A percentile compares a stretch with the other conserved stretches of the same genome.
Evolutionary conservation across 352 stramenopile genomes (phyloP).

Genomic region (Pythium rhizo-oryzae): DNA sequence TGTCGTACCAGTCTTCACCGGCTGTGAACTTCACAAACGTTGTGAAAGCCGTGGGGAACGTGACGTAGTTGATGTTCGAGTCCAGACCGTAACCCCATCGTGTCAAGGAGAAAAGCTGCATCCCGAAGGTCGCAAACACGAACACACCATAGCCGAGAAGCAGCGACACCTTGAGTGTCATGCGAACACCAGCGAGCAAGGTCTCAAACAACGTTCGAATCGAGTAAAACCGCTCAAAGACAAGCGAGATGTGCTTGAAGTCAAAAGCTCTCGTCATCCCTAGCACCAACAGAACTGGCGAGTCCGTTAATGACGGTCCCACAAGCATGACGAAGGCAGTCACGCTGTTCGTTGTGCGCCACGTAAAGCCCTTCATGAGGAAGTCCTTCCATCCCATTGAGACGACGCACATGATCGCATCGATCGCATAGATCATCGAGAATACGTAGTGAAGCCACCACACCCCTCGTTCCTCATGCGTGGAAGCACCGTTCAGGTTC

Average conservation of each 20-base stretch:
- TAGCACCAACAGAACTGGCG: conserved; percentile 68
- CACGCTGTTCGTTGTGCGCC: conserved; percentile 71
- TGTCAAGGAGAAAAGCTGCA: conserved; percentile 83
- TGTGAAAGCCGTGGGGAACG: conserved; percentile 72
- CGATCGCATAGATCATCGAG: conserved; percentile 73
- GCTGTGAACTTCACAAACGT: conserved; percentile 84
- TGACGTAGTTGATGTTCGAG: conserved; percentile 73
- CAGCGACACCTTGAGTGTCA: conserved; percentile 81
- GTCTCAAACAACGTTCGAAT: conserved; percentile 80
- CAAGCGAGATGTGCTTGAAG: conserved; percentile 82
- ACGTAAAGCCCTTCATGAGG: conserved; percentile 84
- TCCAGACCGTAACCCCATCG: conserved; percentile 79
- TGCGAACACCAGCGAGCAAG: conserved; percentile 59
- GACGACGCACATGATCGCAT: conserved; percentile 67
- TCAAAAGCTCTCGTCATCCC: conserved; percentile 81
- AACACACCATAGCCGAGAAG: conserved; percentile 82
- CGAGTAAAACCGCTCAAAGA: conserved; percentile 68
- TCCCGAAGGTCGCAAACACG: conserved; percentile 79
- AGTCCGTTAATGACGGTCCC: conserved; percentile 60
- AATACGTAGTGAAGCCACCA: conserved; percentile 87
- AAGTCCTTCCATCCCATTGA: conserved; percentile 83
- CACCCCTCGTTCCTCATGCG: conserved; percentile 34
- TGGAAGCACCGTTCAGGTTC: conserved; percentile 28
- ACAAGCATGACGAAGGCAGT: conserved; percentile 82
- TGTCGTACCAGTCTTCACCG: conserved; percentile 85